Conservation (phyloP, 1,284 basidiomycete species). For the Sanghuangporus weigelae region DNA sequence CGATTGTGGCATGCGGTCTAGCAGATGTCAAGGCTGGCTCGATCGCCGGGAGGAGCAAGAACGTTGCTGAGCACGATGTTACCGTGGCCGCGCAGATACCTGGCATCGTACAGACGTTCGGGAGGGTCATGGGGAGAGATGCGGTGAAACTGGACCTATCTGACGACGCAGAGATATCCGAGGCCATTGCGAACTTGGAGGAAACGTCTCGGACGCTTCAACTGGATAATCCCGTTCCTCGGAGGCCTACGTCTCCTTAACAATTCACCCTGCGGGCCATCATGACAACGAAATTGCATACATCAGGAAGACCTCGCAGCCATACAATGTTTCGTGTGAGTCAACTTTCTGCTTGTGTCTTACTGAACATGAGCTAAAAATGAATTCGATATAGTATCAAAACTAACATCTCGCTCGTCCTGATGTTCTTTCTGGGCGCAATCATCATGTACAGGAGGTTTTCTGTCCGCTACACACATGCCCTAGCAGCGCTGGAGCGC, state of each 20-base stretch:
- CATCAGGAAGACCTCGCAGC: neutral
- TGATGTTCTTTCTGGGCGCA: neutral
- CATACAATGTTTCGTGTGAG: neutral
- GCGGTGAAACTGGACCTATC: slow-evolving; percentile 45
- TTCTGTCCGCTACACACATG: neutral
- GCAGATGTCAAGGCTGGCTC: slow-evolving; percentile 77
- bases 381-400: neutral
- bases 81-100: slow-evolving; percentile 47
- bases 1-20: slow-evolving; percentile 90
- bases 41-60: slow-evolving; percentile 41
- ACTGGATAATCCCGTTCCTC: neutral
- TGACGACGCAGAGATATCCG: slow-evolving; percentile 45
- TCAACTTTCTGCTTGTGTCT: neutral
- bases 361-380: neutral
- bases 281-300: neutral
- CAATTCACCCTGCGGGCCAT: neutral
- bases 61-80: slow-evolving; percentile 23
- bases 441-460: neutral
- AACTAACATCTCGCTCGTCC: too few species aligned
- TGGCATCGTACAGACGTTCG: slow-evolving; percentile 48
- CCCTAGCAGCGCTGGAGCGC: neutral
- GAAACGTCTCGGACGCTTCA: slow-evolving; percentile 2
- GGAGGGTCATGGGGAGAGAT: slow-evolving; percentile 48
- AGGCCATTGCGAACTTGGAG: slow-evolving; percentile 35
- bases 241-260: neutral